Percentiles rank a stretch among this genome's conserved stretches.
phyloP scores from a whole-genome alignment of 208 protist species.

The Crithidia sp. region DNA sequence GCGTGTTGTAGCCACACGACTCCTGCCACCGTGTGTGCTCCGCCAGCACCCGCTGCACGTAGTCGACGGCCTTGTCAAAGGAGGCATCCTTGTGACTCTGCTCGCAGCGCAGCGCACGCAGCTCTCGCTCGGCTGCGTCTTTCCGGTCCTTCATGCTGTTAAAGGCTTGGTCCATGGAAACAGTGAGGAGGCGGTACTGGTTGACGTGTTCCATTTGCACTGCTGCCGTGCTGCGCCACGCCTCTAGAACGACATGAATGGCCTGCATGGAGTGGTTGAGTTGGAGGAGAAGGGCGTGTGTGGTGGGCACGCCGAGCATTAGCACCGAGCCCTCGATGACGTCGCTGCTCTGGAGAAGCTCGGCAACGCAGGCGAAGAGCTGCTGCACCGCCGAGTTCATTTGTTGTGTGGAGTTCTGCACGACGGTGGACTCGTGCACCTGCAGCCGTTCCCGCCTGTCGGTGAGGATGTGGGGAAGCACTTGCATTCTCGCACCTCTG shows the following conservation, averaged over 20 bases:
- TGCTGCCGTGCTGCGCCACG: constrained; percentile 40
- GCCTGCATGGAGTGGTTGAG: constrained; percentile 51
- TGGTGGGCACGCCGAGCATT: constrained; percentile 64
- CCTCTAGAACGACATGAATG: constrained; percentile 41
- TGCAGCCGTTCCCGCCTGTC: constrained; percentile 65
- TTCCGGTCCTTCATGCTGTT: constrained; percentile 56
- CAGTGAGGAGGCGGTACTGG: constrained; percentile 56
- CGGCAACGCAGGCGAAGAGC: constrained; percentile 41
- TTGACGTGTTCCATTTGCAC: constrained; percentile 44
- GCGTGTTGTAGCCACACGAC: constrained; percentile 56
- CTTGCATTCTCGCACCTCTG: constrained; percentile 16
- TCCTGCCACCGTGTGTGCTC: constrained; percentile 78
- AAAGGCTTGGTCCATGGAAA: constrained; percentile 46
- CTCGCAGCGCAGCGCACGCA: constrained; percentile 52
- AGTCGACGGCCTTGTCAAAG: constrained; percentile 64
- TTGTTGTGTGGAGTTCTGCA: constrained; percentile 36
- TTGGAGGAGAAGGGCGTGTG: constrained; percentile 56
- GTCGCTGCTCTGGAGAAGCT: constrained; percentile 59
- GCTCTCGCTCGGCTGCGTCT: constrained; percentile 56
- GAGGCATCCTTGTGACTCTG: constrained; percentile 61
- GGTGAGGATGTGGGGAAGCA: constrained; percentile 47
- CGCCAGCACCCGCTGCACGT: constrained; percentile 72
- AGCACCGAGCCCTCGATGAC: constrained; percentile 77
- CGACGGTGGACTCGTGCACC: constrained; percentile 33
- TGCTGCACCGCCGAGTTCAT: constrained; percentile 48